A percentile compares a stretch with the other conserved stretches of the same genome.
Evolutionary conservation across 2,329 filamentous ascomycete genomes (phyloP).

Genomic region (Macroventuria anomochaeta): DNA sequence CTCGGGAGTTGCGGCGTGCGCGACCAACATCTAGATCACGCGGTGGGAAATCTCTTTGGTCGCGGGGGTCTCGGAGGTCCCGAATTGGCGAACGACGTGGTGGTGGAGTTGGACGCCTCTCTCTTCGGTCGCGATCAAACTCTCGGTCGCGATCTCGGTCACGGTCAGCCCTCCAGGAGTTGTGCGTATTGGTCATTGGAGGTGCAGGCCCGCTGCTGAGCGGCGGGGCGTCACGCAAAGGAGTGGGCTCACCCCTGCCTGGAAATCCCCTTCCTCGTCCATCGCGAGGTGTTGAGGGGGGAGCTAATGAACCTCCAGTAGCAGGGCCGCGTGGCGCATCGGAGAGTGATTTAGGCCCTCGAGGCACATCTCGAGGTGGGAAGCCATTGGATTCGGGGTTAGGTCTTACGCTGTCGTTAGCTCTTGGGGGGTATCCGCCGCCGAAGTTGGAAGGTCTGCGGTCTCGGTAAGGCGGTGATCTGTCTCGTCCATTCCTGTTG

Average conservation of each 20-base stretch:
- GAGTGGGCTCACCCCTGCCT: conserved; percentile 65
- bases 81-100: conserved; percentile 67
- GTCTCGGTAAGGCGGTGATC: conserved; percentile 66
- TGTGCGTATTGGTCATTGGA: conserved; percentile 54
- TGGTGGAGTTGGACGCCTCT: conserved; percentile 67
- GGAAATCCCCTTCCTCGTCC: conserved; percentile 66
- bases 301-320: conserved; percentile 36
- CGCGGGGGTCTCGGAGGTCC: conserved; percentile 62
- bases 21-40: conserved; percentile 71
- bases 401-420: conserved; percentile 44
- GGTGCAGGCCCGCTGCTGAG: conserved; percentile 42
- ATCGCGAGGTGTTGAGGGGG: conserved; percentile 59
- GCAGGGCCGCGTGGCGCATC: conserved; percentile 61
- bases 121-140: conserved; percentile 63
- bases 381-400: conserved; percentile 39
- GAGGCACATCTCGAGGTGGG: conserved; percentile 68
- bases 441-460: conserved; percentile 68
- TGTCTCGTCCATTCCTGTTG: conserved; percentile 51
- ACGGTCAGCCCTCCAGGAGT: conserved; percentile 57
- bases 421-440: conserved; percentile 59
- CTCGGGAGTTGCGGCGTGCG: conserved; percentile 71
- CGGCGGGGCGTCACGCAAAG: conserved; percentile 63
- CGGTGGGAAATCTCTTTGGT: conserved; percentile 67
- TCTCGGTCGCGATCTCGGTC: conserved; percentile 62
- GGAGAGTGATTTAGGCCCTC: conserved; percentile 79